Base-by-base conservation (phyloP, 2,329 filamentous ascomycete genomes). In the Cordyceps militaris region DNA sequence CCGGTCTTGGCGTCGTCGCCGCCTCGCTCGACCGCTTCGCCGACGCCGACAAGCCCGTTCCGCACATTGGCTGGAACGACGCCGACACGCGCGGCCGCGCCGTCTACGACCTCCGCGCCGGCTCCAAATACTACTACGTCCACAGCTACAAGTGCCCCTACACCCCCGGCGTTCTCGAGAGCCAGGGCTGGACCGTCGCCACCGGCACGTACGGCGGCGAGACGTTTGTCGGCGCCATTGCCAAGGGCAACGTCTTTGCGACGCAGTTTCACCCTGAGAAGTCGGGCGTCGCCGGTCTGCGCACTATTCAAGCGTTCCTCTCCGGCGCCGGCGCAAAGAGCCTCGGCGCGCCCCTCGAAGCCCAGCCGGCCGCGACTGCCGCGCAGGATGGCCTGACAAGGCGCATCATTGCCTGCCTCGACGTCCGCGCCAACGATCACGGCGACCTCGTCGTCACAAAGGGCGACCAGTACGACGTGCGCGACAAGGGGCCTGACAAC, bases 261-360 rank as follows among this genome's bases (percentile, higher is more conserved):
- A 96, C 94, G 3, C 94, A 99, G 67, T 99, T 99, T 71, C 94
- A 99, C 74, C 94, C 94, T 0, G 94, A 99, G 69, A 99, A 99
- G 79, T 96, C 90, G 68, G 94, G 94, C 55, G 86, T 87, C 19
- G 93, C 94, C 3, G 94, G 94, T 11, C 75, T 97, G 61, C 81
- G 91, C 30, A 87, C 95, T 1, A 67, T 99, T 63, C 87, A 87
- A 65, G 87, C 93, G 6, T 99, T 99, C 71, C 76, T 97, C 32
- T 83, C 88, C n/a, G 89, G 90, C 16, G 76, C 81, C 24, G 81
- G 80, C 59, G 78, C 80, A 47, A 73, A 79, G 48, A 74, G 76
- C 14, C 75, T 91, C 4, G 65, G 62, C 9, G 46, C 59, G 21
- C 53, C 62, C 1, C 28, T 48, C n/a, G n/a, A n/a, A n/a, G 46